Conservation (phyloP, 257 asterid species). For the Fraxinus quadrangulata region DNA sequence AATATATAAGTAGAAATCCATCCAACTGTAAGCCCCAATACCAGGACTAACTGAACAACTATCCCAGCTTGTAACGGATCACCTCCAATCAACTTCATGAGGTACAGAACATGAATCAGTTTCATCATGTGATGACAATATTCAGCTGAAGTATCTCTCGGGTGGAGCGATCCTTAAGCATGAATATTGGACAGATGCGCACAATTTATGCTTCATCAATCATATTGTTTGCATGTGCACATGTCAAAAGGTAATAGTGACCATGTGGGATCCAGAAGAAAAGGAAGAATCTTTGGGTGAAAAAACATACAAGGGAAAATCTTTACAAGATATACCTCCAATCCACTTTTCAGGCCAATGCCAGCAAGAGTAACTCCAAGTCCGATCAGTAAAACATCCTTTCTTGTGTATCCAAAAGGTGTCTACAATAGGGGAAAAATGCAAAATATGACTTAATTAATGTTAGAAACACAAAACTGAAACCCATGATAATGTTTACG, state of each 20-base stretch:
- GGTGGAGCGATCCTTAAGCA: neutral
- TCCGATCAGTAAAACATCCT: constrained; percentile 90
- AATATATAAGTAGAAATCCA: constrained; percentile 94
- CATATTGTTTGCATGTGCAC: neutral
- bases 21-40: constrained; percentile 83
- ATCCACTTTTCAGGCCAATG: constrained; percentile 69
- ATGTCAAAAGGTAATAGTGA: neutral
- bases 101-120: constrained; percentile 19
- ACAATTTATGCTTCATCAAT: too few species aligned
- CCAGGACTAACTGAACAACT: constrained; percentile 85
- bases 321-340: constrained; percentile 59
- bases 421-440: too few species aligned
- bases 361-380: constrained; percentile 72
- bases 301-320: neutral
- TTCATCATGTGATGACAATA: neutral
- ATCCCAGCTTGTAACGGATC: constrained; percentile 92
- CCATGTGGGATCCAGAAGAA: neutral
- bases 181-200: neutral
- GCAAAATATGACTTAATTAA: constrained; percentile 1
- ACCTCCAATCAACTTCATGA: constrained; percentile 72
- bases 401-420: constrained; percentile 92
- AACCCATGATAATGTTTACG: constrained; percentile 14
- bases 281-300: constrained; percentile 6
- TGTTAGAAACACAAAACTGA: constrained; percentile 1
- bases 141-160: neutral